A percentile compares a stretch with the other conserved stretches of the same genome.
These are phyloP conservation scores for Adansonia rubrostipa DNA, from an alignment of 441 rosid species.

Conservation along the genomic window DNA sequence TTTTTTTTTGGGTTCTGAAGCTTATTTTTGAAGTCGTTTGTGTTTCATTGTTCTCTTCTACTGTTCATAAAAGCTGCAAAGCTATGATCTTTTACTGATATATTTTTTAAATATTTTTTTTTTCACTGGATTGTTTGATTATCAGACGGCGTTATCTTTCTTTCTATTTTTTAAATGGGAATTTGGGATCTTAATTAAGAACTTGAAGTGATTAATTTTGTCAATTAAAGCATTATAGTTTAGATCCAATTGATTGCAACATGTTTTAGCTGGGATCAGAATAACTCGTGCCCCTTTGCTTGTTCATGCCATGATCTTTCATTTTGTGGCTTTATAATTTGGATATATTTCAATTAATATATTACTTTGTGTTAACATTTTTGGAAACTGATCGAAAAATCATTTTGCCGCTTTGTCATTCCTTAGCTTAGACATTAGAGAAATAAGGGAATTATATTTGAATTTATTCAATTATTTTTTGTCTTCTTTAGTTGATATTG, in stretches of 20 bases:
- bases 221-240: slow-evolving; percentile 24
- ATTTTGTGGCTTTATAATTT: not conserved
- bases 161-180: slow-evolving; percentile 18
- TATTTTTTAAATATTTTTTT: slow-evolving; percentile 4
- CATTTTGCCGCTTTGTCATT: slow-evolving; percentile 12
- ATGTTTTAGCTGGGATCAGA: slow-evolving; percentile 18
- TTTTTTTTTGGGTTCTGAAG: not conserved
- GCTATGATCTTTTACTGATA: not conserved
- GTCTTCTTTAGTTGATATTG: not conserved
- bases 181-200: slow-evolving; percentile 46
- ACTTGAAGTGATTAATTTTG: slow-evolving; percentile 21
- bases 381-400: not conserved
- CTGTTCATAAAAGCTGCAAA: not conserved
- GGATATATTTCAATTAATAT: not conserved
- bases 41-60: not conserved
- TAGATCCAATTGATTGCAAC: slow-evolving; percentile 42
- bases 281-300: not conserved
- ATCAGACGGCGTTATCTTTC: not conserved
- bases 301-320: not conserved
- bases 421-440: not conserved
- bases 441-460: not conserved
- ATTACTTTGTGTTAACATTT: not conserved
- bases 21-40: not conserved
- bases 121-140: not conserved
- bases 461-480: no score